phyloP scores from a whole-genome alignment of 345 rosid genomes.

The Citrus unshiu region DNA sequence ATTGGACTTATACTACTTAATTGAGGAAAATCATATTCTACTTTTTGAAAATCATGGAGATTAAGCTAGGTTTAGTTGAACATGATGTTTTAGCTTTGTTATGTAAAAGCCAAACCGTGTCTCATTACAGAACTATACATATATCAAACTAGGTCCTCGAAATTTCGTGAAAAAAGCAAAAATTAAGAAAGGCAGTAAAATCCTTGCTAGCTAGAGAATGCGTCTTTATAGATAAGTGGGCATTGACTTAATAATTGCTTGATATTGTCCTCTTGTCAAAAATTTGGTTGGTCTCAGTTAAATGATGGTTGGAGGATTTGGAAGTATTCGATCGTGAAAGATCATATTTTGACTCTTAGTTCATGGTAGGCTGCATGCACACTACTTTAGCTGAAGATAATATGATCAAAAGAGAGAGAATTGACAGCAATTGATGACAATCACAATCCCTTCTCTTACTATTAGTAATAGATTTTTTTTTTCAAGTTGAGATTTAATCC shows the following conservation, averaged over 20 bases:
- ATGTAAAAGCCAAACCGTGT: slow-evolving; percentile 44
- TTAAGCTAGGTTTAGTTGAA: background rate
- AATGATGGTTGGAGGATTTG: slow-evolving; percentile 8
- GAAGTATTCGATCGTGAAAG: slow-evolving; percentile 18
- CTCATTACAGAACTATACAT: slow-evolving; percentile 24
- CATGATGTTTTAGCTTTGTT: background rate
- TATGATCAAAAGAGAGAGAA: slow-evolving; percentile 9
- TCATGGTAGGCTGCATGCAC: slow-evolving; percentile 9
- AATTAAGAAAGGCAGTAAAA: background rate
- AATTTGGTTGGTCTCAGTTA: background rate
- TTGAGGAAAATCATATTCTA: background rate
- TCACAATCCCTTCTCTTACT: slow-evolving; percentile 10
- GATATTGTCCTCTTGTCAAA: slow-evolving; percentile 13
- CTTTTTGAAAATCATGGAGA: background rate
- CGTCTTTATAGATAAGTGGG: background rate
- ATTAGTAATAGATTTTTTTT: background rate
- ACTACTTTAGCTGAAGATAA: background rate
- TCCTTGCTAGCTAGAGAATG: background rate
- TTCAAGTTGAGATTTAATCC: too few relatives aligned
- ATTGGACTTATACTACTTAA: too few relatives aligned
- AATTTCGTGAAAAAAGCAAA: slow-evolving; percentile 19
- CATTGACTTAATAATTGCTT: background rate
- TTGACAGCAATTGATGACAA: slow-evolving; percentile 30
- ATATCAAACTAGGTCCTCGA: slow-evolving; percentile 21
- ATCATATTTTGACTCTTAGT: slow-evolving; percentile 20